phyloP scores from a whole-genome alignment of 257 asterid genomes.

The Mentha longifolia region DNA sequence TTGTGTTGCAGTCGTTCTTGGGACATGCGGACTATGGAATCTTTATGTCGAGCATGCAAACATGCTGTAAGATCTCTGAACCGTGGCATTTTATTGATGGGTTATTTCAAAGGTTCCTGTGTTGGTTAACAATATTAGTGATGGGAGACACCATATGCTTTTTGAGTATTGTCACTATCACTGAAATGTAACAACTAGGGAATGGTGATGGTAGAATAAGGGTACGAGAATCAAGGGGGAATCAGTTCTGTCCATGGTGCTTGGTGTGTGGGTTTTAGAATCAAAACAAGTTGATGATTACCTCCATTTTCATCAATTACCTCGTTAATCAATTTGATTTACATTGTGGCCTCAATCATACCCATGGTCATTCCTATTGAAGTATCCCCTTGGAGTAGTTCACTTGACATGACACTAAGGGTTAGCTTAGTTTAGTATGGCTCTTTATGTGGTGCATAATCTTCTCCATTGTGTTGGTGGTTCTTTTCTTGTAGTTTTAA shows the following conservation, averaged over 20 bases:
- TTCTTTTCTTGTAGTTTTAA: slow-evolving; percentile 8
- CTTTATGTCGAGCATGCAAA: slow-evolving; percentile 99
- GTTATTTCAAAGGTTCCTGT: slow-evolving; percentile 20
- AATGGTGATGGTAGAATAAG: background rate
- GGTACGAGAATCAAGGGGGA: background rate
- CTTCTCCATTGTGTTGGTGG: slow-evolving; percentile 14
- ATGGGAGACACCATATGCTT: slow-evolving; percentile 16
- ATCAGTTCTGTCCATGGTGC: background rate
- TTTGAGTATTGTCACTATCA: background rate
- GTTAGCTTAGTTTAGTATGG: background rate
- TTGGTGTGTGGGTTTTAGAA: background rate
- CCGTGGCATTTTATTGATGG: slow-evolving; percentile 3
- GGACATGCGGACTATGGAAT: slow-evolving; percentile 99
- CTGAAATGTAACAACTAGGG: slow-evolving; percentile 4
- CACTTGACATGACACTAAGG: slow-evolving; percentile 10
- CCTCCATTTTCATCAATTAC: background rate
- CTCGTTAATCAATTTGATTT: background rate
- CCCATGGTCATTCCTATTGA: background rate
- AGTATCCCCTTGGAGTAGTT: background rate
- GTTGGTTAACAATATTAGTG: slow-evolving; percentile 8
- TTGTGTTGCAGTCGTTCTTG: slow-evolving; percentile 84
- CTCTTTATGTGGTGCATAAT: slow-evolving; percentile 3
- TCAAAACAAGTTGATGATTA: background rate
- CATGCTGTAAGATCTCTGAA: slow-evolving; percentile 76
- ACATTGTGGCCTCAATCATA: background rate